Base-by-base conservation (phyloP, 345 rosid species). In the Pugionium dolabratum region DNA sequence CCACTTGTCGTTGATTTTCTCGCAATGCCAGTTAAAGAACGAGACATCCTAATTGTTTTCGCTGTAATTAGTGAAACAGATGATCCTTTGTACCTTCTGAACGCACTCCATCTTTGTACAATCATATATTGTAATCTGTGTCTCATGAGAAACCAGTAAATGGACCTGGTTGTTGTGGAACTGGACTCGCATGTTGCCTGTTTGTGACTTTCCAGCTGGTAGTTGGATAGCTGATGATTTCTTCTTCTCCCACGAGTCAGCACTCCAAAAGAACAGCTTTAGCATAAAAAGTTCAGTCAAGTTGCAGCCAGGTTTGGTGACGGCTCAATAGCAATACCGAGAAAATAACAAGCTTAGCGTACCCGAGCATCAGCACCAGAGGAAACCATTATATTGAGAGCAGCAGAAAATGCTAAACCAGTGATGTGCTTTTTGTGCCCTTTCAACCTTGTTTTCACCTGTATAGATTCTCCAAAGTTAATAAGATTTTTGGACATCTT, bases 161-260 rank as follows among this genome's bases (percentile, higher is more conserved):
- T 81, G 90, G 44, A 73, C 70, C 78, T 89, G 96, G 71, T 89
- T 92, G 0, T 84, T 65, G 32, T 91, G 96, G 78, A 91, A 91
- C 64, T 84, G 95, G 11, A 89, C 92, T 59, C 84, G 74, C 0
- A 92, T 91, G 29, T 89, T 90, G 25, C 96, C 90, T 18, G 8
- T 29, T 67, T 52, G 85, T 4, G 78, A 62, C 78, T 89, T 84
- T 62, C 95, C 96, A 44, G 81, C 65, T 46, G 95, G 92, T 66
- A 81, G 75, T 71, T 80, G 95, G 28, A 91, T 79, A 2, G 76
- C 2, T 43, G 84, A 59, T 2, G 86, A 79, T 77, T 84, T 89
- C 75, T 82, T 83, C 75, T 83, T 89, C 82, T 91, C 98, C 98
- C 98, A 91, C 45, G 95, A 70, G 64, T 89, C 95, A 64, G 87